Base-by-base conservation (phyloP, 345 rosid genomes). In the Salix suchowensis region DNA sequence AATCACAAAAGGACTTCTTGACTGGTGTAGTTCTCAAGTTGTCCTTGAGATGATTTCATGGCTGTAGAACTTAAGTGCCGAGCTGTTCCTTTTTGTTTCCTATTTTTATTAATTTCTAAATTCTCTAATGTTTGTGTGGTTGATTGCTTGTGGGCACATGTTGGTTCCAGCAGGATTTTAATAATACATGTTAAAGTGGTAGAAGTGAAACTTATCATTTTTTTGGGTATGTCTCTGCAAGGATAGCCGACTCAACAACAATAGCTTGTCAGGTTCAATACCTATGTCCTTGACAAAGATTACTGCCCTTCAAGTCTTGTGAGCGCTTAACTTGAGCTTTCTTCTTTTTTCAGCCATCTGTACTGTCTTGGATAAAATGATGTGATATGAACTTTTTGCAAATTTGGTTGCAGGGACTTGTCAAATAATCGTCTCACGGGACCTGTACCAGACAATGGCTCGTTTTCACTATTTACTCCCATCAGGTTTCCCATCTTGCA, bases 161-260 rank as follows among this genome's bases (percentile, higher is more conserved):
- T 5, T 72, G 36, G 74, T n/a, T 61, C 40, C 19, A 37, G 28
- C 24, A 58, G 42, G 40, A 26, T 70, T 24, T 15, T 71, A 18
- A 55, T 24, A 54, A 40, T 52, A 23, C 18, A 64, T n/a, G 15
- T 42, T 26, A 28, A 37, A 75, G 13, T 39, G 37, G 13, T 64
- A 15, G 8, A 23, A 21, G 19, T 40, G 52, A 30, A 75, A 54
- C 70, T 62, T 76, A 72, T 58, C 67, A 15, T 36, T 39, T 2
- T 54, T 72, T 70, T 69, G 72, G 68, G 34, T 65, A 15, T 65
- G 61, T 79, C 60, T 75, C 36, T 77, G 82, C 36, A 76, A 80
- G 86, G 77, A 76, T 76, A 85, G 88, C 65, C 82, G 88, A 54
- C 88, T 85, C 37, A 80, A 82, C 85, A 82, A 85, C 84, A 85